Evolutionary conservation across 2,329 filamentous ascomycete genomes (phyloP).

Genomic region (Epichloe hybrida): DNA sequence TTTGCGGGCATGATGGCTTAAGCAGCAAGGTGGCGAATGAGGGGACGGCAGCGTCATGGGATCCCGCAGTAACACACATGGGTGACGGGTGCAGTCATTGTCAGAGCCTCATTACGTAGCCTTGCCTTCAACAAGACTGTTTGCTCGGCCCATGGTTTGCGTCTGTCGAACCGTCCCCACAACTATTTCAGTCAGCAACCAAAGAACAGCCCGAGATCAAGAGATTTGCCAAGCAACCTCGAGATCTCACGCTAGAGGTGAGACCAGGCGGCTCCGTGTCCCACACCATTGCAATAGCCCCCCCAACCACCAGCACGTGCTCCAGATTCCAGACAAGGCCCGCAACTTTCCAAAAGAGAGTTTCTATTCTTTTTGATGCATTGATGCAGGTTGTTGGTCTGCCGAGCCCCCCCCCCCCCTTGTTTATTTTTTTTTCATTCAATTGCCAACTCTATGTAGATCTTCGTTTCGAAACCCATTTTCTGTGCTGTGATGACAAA

Average conservation of each 20-base stretch:
- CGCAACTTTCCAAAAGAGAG: too few species aligned
- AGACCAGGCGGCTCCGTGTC: neutral
- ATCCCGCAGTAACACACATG: neutral
- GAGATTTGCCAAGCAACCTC: neutral
- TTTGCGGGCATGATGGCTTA: neutral
- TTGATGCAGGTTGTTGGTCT: too few species aligned
- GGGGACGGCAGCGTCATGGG: neutral
- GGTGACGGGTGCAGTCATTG: neutral
- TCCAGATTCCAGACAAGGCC: too few species aligned
- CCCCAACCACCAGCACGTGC: too few species aligned
- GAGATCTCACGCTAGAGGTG: neutral
- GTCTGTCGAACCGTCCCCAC: neutral
- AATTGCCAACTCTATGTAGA: too few species aligned
- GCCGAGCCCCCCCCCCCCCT: too few species aligned
- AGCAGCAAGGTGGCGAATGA: neutral
- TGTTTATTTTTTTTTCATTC: too few species aligned
- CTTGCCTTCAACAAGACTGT: neutral
- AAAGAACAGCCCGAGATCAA: neutral
- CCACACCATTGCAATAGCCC: too few species aligned
- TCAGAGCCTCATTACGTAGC: slow-evolving; percentile 1
- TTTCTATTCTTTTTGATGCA: too few species aligned
- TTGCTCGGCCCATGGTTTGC: neutral
- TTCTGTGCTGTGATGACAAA: too few species aligned
- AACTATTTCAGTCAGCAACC: neutral
- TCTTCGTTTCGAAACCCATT: too few species aligned